Evolutionary conservation across 2,329 filamentous ascomycete species (phyloP).

Genomic region (Sporothrix humicola): DNA sequence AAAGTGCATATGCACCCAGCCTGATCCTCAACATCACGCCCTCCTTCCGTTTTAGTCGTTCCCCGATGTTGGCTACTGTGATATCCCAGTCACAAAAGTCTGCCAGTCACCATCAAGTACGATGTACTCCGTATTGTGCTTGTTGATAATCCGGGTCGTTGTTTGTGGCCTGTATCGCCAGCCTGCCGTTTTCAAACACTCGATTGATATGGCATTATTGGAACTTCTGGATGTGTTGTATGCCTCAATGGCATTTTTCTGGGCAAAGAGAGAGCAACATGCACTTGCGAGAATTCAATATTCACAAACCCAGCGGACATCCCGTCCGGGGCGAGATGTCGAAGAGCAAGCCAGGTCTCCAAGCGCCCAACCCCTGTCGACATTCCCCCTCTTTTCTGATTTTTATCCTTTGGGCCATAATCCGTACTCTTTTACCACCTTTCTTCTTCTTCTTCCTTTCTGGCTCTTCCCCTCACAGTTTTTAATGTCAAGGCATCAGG

Average conservation of each 20-base stretch:
- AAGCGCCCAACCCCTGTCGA: conserved; percentile 36
- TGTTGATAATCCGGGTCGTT: background rate
- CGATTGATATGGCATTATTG: background rate
- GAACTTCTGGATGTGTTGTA: background rate
- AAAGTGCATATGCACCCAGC: background rate
- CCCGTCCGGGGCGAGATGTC: background rate
- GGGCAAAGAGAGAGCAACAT: background rate
- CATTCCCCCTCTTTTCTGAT: background rate
- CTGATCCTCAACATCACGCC: background rate
- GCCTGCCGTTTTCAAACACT: background rate
- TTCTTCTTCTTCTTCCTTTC: background rate
- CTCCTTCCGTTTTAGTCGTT: conserved; percentile 3
- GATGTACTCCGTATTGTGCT: background rate
- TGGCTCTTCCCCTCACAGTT: background rate
- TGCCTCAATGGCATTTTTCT: background rate
- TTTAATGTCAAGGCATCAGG: conserved; percentile 2
- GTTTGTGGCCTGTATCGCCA: background rate
- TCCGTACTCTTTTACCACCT: background rate
- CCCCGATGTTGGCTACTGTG: background rate
- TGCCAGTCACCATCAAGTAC: background rate
- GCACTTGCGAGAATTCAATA: background rate
- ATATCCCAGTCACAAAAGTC: background rate
- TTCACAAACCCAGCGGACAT: background rate
- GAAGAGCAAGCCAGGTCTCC: background rate
- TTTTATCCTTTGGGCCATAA: background rate